Base-by-base conservation (phyloP, 352 stramenopile genomes). In the Phytophthora tubulina region DNA sequence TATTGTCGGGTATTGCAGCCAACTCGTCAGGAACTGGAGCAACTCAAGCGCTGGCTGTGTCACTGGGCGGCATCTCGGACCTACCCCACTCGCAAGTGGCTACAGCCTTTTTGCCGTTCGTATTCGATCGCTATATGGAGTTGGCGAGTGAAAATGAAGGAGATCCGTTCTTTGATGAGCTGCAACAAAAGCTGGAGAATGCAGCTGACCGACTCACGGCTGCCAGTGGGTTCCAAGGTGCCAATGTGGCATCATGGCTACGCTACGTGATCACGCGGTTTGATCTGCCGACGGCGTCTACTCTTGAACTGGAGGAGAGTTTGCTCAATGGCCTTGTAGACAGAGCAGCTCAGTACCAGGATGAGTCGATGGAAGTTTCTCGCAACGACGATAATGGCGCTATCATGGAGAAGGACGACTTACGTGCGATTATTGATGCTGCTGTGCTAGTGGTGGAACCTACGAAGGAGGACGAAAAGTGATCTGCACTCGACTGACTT, bases 61-160 rank as follows among this genome's bases (percentile, higher is more conserved):
- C 81, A 2, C 88, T 92, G 70, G 84, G 86, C 27, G 84, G 86
- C 42, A 80, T 94, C 50, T 92, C 84, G 21, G 86, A 92, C 56
- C 63, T 91, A 3, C 86, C 86, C 10, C 82, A 94, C 64, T 54
- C 74, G 9, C 86, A 94, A 21, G 73, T 92, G 1, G 76, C 78
- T 3, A 78, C 86, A 5, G 78, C 78, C 9, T 90, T 94, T 55
- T 49, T 92, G 21, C 86, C 86, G 3, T 88, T 90, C 49, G 84
- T 94, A n/a, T 82, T 94, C 32, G 79, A 91, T 39, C 72, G 73
- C 14, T 94, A 92, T 64, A 56, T 70, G 1, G 61, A 79, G 32
- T 60, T 94, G 31, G 70, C 75, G 5, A 67, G 62, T 6, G 86
- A 94, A 41, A 94, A 94, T 53, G 74, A 76, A 30, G 86, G 84